Evolutionary conservation across 139 green algal species (phyloP).

Genomic region (Chlamydomonas asymmetrica): DNA sequence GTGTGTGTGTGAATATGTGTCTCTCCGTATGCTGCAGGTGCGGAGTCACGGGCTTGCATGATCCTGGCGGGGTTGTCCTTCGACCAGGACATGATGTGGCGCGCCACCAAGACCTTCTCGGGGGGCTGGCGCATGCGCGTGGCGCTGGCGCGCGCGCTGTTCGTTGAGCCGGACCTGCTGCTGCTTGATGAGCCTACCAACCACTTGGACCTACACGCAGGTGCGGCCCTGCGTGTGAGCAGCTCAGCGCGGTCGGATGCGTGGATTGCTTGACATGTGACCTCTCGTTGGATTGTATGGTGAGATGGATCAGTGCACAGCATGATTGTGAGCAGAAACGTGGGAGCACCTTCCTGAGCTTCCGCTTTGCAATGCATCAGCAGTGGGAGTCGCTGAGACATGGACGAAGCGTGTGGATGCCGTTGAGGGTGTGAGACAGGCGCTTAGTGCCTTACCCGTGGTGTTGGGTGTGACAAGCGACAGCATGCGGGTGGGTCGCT

Average conservation of each 20-base stretch:
- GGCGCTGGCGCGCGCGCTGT: slow-evolving; percentile 79
- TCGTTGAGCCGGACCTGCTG: slow-evolving; percentile 85
- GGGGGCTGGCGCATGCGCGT: slow-evolving; percentile 70
- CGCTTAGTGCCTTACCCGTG: too few species aligned
- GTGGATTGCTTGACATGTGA: too few species aligned
- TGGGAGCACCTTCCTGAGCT: too few species aligned
- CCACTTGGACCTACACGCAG: slow-evolving; percentile 66
- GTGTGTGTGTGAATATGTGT: not conserved
- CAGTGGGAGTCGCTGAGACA: too few species aligned
- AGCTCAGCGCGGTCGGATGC: too few species aligned
- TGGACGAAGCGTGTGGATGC: too few species aligned
- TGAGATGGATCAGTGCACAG: too few species aligned
- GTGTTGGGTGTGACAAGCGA: not conserved
- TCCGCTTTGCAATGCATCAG: too few species aligned
- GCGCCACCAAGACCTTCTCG: slow-evolving; percentile 70
- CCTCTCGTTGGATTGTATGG: too few species aligned
- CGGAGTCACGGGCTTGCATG: slow-evolving; percentile 70
- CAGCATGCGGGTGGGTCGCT: not conserved
- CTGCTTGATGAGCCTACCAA: slow-evolving; percentile 86
- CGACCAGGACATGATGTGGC: slow-evolving; percentile 64
- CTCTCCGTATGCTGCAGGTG: slow-evolving; percentile 19
- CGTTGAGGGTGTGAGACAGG: too few species aligned
- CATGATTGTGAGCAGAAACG: too few species aligned
- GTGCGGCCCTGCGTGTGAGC: too few species aligned
- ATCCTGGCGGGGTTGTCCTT: slow-evolving; percentile 88